Evolutionary conservation across 257 asterid genomes (phyloP), one percentile per base, ranked within the genome.

Genomic region (Solanum sparsipilum): DNA sequence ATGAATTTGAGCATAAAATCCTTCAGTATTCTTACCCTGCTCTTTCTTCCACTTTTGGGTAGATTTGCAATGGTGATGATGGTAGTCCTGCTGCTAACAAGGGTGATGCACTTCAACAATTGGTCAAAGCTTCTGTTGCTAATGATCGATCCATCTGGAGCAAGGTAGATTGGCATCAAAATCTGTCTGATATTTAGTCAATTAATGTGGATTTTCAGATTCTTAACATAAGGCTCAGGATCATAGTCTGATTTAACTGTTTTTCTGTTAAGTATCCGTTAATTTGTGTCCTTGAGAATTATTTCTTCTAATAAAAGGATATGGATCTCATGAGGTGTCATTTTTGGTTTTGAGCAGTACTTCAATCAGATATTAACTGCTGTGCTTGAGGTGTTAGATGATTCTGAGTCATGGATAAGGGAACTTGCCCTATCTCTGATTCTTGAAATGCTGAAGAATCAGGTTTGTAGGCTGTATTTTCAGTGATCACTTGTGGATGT

Each of bases 321-420:
- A 48, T 82, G 44, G 44, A 48, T 48, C n/a, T 82, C 86, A 72
- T 91, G 52, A 65, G 34, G 63, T 72, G 72, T 21, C 81, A 60
- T 88, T 31, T 44, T 86, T 74, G 32, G 41, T 87, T 48, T 82
- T 78, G 46, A 91, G 91, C 98, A 97, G 99, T 97, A 96, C 91
- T 97, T 97, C 93, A 97, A 97, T 92, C 99, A 96, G 96, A 94
- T 97, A 87, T 89, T 97, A 93, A 96, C 99, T 5, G 97, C 93
- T 90, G 96, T 94, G 73, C 98, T 97, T 83, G 99, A 97, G 89
- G 95, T 95, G 89, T 93, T 95, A 94, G 98, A 96, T 90, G 99
- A 97, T 90, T 87, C 94, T 75, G 98, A 97, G 88, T 92, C 99
- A 84, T 94, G 94, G 79, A 93, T 92, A 73, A 94, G 98, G 38